A percentile compares a stretch with the other conserved stretches of the same genome.
phyloP scores from a whole-genome alignment of 2,329 filamentous ascomycete species.

The Ophiostoma piceae region DNA sequence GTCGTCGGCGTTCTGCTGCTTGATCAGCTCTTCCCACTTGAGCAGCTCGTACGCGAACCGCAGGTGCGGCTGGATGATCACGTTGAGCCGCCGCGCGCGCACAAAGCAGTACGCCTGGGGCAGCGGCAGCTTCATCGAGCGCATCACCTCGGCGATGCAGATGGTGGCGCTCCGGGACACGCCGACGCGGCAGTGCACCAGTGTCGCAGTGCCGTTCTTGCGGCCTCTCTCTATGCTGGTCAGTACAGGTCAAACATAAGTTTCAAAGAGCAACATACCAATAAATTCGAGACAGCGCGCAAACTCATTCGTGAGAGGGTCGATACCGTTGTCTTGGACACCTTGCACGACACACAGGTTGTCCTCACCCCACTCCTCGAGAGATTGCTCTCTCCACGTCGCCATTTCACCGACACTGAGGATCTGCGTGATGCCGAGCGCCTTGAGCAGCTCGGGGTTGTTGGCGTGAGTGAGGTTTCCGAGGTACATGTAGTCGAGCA shows the following conservation, averaged over 20 bases:
- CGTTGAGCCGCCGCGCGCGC: slow-evolving; percentile 83
- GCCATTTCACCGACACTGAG: slow-evolving; percentile 88
- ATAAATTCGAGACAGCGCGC: slow-evolving; percentile 84
- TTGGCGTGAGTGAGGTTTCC: slow-evolving; percentile 92
- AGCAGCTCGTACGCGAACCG: slow-evolving; percentile 92
- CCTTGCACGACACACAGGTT: slow-evolving; percentile 77
- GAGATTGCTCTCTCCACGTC: slow-evolving; percentile 68
- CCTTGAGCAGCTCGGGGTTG: slow-evolving; percentile 74
- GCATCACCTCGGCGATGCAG: slow-evolving; percentile 98
- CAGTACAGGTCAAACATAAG: slow-evolving; percentile 11
- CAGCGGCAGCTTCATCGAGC: slow-evolving; percentile 70
- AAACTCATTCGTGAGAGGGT: slow-evolving; percentile 83
- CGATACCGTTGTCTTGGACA: slow-evolving; percentile 95
- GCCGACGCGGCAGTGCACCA: slow-evolving; percentile 94
- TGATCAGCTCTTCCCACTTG: slow-evolving; percentile 81
- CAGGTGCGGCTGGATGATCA: slow-evolving; percentile 96
- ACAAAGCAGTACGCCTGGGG: slow-evolving; percentile 95
- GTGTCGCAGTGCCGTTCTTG: slow-evolving; percentile 69
- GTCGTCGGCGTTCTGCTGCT: neutral
- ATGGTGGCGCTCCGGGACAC: slow-evolving; percentile 95
- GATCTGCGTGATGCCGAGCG: slow-evolving; percentile 79
- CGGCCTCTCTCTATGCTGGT: slow-evolving; percentile 64
- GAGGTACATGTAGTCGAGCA: slow-evolving; percentile 92
- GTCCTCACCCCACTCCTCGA: slow-evolving; percentile 67
- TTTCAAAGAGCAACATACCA: slow-evolving; percentile 51